phyloP scores from a whole-genome alignment of 192 early-diverging fungal genomes.

The Chytriomyces sp. region DNA sequence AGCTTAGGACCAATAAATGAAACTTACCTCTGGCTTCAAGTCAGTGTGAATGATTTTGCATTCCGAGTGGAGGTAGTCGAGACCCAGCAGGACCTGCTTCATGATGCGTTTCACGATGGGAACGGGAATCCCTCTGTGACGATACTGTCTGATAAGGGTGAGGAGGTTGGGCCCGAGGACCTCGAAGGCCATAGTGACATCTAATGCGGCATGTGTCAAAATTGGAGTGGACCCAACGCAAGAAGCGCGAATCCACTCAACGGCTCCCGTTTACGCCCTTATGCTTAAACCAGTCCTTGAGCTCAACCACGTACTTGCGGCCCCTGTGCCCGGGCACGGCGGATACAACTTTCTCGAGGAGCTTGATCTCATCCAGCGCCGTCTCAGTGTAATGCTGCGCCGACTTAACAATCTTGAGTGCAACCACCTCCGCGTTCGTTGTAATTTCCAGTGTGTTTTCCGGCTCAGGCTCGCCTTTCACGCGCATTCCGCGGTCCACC shows the following conservation, averaged over 20 bases:
- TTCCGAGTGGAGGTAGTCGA: constrained; percentile 92
- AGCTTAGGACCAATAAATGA: not conserved
- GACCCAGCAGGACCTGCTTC: constrained; percentile 85
- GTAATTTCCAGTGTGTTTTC: not conserved
- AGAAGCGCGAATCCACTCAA: not conserved
- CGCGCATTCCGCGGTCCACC: not conserved
- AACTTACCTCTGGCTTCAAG: constrained; percentile 83
- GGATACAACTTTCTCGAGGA: constrained; percentile 78
- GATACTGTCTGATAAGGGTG: constrained; percentile 81
- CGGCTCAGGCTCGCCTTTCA: not conserved
- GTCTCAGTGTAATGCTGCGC: constrained; percentile 95
- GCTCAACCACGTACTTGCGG: constrained; percentile 74
- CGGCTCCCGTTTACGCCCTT: constrained; percentile 84
- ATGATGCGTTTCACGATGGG: constrained; percentile 88
- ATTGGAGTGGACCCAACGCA: too few species aligned
- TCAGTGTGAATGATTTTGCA: constrained; percentile 99
- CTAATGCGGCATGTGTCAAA: constrained; percentile 28
- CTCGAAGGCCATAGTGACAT: constrained; percentile 98
- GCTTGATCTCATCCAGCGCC: constrained; percentile 92
- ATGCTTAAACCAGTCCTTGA: constrained; percentile 92
- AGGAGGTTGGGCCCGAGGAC: constrained; percentile 94
- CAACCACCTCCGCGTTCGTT: constrained; percentile 77
- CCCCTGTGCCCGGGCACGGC: constrained; percentile 62
- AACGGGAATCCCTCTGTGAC: constrained; percentile 82
- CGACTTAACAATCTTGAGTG: constrained; percentile 97